Percentiles rank a stretch among this genome's conserved stretches.
phyloP scores from a whole-genome alignment of 345 rosid species.

The Salix dunnii region DNA sequence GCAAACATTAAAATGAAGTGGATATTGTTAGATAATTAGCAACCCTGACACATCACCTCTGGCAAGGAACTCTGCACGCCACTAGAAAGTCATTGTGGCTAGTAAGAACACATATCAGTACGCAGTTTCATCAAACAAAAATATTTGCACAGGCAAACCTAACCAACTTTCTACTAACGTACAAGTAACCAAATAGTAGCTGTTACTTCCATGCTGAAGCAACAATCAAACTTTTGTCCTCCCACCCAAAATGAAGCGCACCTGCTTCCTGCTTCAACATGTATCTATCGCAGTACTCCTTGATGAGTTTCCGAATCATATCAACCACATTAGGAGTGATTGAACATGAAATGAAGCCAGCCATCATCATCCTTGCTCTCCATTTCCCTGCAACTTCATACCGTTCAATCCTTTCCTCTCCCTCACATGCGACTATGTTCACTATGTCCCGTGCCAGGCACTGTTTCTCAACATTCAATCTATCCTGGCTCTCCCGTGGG shows the following conservation, averaged over 20 bases:
- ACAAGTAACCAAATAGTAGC: not conserved
- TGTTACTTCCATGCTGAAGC: conserved; percentile 82
- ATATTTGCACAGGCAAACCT: conserved; percentile 17
- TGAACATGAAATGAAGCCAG: conserved; percentile 65
- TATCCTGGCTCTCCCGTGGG: conserved; percentile 88
- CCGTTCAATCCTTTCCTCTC: conserved; percentile 89
- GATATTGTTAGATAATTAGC: conserved; percentile 9
- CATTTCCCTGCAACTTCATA: conserved; percentile 91
- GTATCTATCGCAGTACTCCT: conserved; percentile 58
- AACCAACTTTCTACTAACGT: not conserved
- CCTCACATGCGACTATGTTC: conserved; percentile 90
- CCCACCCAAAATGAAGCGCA: conserved; percentile 84
- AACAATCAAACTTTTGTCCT: conserved; percentile 76
- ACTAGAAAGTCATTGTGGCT: not conserved
- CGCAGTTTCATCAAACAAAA: conserved; percentile 21
- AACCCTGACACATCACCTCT: conserved; percentile 1
- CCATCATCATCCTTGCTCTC: conserved; percentile 96
- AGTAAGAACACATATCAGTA: conserved; percentile 9
- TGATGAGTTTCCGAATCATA: conserved; percentile 45
- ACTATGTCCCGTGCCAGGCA: conserved; percentile 95
- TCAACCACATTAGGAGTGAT: conserved; percentile 53
- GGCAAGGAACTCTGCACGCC: not conserved
- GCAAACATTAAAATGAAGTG: not conserved
- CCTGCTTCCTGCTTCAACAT: conserved; percentile 59
- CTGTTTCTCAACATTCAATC: conserved; percentile 92